Evolutionary conservation across 1,139 yeast genomes (phyloP), one percentile per base, ranked within the genome.

Genomic region (Blastobotrys proliferans): DNA sequence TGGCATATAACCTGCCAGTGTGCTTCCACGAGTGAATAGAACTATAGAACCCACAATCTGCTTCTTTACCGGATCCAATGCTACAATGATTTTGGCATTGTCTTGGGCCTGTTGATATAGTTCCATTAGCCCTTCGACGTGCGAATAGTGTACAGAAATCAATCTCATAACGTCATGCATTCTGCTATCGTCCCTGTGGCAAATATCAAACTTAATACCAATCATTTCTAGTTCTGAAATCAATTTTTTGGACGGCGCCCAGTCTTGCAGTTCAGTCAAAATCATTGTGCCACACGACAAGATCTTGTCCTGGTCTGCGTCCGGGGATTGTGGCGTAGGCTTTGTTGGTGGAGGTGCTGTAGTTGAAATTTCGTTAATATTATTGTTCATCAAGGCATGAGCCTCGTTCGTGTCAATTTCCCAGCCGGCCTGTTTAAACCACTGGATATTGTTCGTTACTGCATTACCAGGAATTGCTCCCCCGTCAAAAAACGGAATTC

Each of bases 181-280:
- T 30, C 56, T 51, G 10, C 3, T 30, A 38, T 56, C 59, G 20
- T 51, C 52, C 20, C 45, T 39, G 31, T 52, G 67, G 54, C 81
- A 74, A 17, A 77, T 69, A 56, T 77, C 81, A 60, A 77, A 77
- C 47, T 78, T 63, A 22, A 76, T 77, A 1, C 83, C 83, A 25
- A 77, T 79, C 47, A 77, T 74, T 67, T 75, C 77, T 49, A 78
- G 66, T 51, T 78, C 81, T 43, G 76, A 63, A 44, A 77, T 74
- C 8, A 77, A 71, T 52, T 75, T 76, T 47, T 72, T 69, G 3
- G 81, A 75, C 8, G 78, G 80, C 55, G 62, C 69, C 83, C 83
- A 77, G 16, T 47, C 49, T 20, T 52, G 52, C 28, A 58, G 48
- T 20, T 52, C 43, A 10, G 55, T 47, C 35, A 58, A 42, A 18